Percentiles rank a stretch among this genome's conserved stretches.
These are phyloP conservation scores for Chrysanthemum makinoi DNA, from an alignment of 129 eudicot genomes.

Conservation along the genomic window DNA sequence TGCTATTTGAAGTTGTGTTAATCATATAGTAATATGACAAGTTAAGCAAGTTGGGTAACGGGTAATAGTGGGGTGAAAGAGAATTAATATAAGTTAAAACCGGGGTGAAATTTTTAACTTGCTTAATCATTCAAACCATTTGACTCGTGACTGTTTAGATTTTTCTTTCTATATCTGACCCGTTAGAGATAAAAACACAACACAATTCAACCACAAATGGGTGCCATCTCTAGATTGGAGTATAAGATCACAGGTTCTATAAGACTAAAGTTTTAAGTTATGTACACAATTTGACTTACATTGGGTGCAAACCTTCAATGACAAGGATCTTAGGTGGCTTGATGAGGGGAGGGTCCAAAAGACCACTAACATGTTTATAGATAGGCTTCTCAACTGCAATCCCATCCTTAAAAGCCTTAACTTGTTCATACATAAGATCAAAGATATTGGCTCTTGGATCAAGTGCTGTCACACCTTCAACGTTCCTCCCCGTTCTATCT, in stretches of 20 bases:
- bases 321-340: conserved; percentile 95
- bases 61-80: background rate
- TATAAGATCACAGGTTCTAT: background rate
- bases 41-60: too few relatives aligned
- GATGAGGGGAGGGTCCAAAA: conserved; percentile 89
- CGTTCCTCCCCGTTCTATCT: conserved; percentile 86
- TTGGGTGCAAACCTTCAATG: conserved; percentile 95
- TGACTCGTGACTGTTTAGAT: too few relatives aligned
- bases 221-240: background rate
- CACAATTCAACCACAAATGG: background rate
- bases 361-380: conserved; percentile 87
- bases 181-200: background rate
- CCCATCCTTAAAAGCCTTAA: conserved; percentile 78
- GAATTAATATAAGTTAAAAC: background rate
- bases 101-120: background rate
- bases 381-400: conserved; percentile 78
- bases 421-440: conserved; percentile 97
- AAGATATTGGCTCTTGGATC: conserved; percentile 89
- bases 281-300: conserved; percentile 48
- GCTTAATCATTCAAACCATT: background rate
- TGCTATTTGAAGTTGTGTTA: background rate
- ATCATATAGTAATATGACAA: too few relatives aligned
- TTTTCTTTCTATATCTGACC: background rate
- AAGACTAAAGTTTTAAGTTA: background rate
- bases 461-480: conserved; percentile 90